Conservation (phyloP, 2,329 filamentous ascomycete genomes). For the Blastomyces percursus region DNA sequence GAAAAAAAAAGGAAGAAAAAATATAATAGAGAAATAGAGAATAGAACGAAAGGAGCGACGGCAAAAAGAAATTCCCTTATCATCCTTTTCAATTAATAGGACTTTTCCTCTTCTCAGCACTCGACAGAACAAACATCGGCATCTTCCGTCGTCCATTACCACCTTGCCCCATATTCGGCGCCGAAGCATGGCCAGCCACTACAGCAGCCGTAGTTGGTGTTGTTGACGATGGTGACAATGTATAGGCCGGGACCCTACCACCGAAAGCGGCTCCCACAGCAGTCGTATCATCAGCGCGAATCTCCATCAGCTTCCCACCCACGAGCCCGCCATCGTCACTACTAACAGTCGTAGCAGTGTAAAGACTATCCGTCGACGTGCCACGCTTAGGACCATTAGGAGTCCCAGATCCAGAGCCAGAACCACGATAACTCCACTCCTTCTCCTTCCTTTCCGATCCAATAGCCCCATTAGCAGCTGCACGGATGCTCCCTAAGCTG, state of each 20-base stretch:
- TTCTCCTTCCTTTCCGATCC: constrained; percentile 77
- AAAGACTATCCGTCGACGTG: constrained; percentile 40
- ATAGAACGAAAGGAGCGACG: background rate
- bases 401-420: background rate
- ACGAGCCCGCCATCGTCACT: constrained; percentile 49
- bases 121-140: constrained; percentile 76
- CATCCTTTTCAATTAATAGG: constrained; percentile 42
- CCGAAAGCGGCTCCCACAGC: background rate
- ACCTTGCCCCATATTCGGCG: constrained; percentile 54
- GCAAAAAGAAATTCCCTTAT: background rate
- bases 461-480: constrained; percentile 71
- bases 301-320: constrained; percentile 45
- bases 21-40: background rate
- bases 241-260: background rate
- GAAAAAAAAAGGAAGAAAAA: background rate
- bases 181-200: constrained; percentile 48
- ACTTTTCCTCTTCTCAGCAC: constrained; percentile 81
- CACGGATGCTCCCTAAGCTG: constrained; percentile 63
- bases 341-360: constrained; percentile 53
- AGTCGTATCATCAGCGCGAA: constrained; percentile 30
- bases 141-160: constrained; percentile 61
- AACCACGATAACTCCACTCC: constrained; percentile 33
- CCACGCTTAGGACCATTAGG: background rate
- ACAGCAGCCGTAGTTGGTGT: constrained; percentile 28
- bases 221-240: background rate